Evolutionary conservation across 2,329 filamentous ascomycete species (phyloP).

Genomic region (Ophiocordyceps polyrhachis-furcata): DNA sequence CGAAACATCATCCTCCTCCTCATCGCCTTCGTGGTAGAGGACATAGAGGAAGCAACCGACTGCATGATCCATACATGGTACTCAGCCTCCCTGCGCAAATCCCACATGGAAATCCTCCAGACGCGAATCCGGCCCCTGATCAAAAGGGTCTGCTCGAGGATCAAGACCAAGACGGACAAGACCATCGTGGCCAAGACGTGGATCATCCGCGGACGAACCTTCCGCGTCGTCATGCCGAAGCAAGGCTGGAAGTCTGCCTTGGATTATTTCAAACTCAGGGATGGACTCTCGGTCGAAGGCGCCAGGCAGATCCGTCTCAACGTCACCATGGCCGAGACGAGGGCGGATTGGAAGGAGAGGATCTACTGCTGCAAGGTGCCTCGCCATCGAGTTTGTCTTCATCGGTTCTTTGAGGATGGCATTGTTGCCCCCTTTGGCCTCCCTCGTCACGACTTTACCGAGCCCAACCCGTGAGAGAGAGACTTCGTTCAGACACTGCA

Average conservation of each 20-base stretch:
- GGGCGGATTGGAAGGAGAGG: neutral
- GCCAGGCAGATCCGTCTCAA: neutral
- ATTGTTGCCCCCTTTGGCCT: neutral
- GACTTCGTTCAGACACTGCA: no score
- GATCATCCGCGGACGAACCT: neutral
- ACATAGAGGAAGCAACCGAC: neutral
- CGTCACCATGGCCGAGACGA: neutral
- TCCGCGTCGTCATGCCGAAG: neutral
- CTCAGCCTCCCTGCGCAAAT: neutral
- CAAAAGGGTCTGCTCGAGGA: neutral
- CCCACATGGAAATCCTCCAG: neutral
- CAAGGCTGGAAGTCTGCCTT: neutral
- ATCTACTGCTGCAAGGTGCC: neutral
- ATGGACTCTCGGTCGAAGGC: neutral
- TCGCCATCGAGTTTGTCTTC: neutral
- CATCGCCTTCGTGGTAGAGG: neutral
- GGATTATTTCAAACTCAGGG: neutral
- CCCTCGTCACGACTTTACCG: neutral
- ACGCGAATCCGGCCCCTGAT: neutral
- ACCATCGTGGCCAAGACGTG: neutral
- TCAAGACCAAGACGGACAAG: neutral
- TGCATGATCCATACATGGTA: neutral
- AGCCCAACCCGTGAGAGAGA: neutral
- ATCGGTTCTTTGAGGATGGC: neutral
- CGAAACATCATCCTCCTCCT: neutral